These are phyloP conservation scores for Malus hybrid DNA, from an alignment of 331 rosid species.

Conservation along the genomic window DNA sequence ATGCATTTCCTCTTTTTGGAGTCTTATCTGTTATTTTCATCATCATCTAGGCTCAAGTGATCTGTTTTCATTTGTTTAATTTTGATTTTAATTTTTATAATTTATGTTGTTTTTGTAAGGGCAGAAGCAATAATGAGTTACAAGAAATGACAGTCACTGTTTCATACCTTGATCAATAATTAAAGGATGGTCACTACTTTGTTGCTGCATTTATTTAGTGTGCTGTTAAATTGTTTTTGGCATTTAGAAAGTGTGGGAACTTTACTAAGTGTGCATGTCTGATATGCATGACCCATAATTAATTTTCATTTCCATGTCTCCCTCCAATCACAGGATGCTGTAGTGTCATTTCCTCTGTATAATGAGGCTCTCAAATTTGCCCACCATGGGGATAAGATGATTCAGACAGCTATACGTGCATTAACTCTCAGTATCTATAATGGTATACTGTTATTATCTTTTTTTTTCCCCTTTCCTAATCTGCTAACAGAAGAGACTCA, in stretches of 20 bases:
- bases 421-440: constrained; percentile 60
- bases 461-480: neutral
- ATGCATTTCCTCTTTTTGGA: neutral
- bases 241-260: neutral
- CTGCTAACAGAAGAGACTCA: neutral
- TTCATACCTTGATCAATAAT: neutral
- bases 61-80: neutral
- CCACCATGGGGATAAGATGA: constrained; percentile 68
- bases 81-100: neutral
- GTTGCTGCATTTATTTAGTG: neutral
- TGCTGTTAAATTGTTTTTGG: neutral
- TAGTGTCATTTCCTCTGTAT: constrained; percentile 77
- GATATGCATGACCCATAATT: neutral
- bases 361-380: constrained; percentile 76
- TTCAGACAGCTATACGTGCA: constrained; percentile 67
- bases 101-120: neutral
- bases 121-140: neutral
- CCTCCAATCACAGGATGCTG: constrained; percentile 51
- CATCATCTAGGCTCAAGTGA: neutral
- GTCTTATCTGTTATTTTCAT: neutral
- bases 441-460: constrained; percentile 29
- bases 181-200: neutral
- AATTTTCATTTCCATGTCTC: neutral
- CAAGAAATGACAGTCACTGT: neutral
- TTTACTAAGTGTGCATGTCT: neutral